phyloP scores from a whole-genome alignment of 495 filamentous ascomycete species.

The Podospora fimiseda region DNA sequence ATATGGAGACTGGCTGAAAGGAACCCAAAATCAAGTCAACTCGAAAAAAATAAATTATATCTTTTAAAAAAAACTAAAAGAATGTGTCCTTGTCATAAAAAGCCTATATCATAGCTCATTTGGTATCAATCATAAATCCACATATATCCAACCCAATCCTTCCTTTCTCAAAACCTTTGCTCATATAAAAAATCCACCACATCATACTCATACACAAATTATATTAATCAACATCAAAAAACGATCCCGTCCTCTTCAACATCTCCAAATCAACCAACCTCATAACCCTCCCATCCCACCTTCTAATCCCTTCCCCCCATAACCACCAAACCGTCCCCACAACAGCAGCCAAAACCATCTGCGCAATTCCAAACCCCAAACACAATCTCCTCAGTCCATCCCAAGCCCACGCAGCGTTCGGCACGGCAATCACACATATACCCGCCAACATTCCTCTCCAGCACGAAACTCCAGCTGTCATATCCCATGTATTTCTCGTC shows the following conservation, averaged over 20 bases:
- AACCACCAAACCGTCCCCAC: conserved; percentile 32
- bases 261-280: conserved; percentile 34
- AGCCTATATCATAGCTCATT: no score
- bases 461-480: conserved; percentile 30
- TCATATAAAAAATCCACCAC: background rate
- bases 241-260: conserved; percentile 34
- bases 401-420: conserved; percentile 26
- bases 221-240: conserved; percentile 40
- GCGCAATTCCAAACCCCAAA: conserved; percentile 29
- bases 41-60: no score
- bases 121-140: no score
- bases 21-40: no score
- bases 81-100: no score
- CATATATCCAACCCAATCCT: no score
- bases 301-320: conserved; percentile 29
- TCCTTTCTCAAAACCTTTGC: background rate
- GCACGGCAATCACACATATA: conserved; percentile 34
- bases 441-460: conserved; percentile 32
- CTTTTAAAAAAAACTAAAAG: no score
- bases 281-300: conserved; percentile 38
- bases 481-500: conserved; percentile 37
- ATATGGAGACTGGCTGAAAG: no score
- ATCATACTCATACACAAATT: background rate
- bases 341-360: conserved; percentile 25
- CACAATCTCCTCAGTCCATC: conserved; percentile 30